Evolutionary conservation across 768 basidiomycete species (phyloP).

Genomic region (Tulasnella sp.): DNA sequence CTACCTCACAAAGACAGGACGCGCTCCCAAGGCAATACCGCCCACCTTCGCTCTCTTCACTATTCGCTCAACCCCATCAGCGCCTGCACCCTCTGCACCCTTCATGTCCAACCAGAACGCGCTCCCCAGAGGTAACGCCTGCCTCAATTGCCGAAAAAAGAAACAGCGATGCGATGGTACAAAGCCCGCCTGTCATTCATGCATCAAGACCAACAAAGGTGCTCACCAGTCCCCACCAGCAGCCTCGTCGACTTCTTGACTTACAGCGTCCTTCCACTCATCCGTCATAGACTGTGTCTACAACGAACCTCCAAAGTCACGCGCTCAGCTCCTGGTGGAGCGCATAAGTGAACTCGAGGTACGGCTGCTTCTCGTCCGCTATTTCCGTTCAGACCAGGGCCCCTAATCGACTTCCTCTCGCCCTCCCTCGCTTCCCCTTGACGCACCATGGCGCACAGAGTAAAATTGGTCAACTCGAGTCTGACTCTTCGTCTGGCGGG

Average conservation of each 20-base stretch:
- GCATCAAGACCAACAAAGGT: constrained; percentile 32
- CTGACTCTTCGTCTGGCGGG: constrained; percentile 30
- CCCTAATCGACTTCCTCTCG: neutral
- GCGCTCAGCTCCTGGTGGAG: constrained; percentile 29
- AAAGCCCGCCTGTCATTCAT: constrained; percentile 30
- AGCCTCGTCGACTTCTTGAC: constrained; percentile 2
- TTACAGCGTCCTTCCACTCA: neutral
- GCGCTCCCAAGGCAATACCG: constrained; percentile 4
- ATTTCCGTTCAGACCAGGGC: constrained; percentile 14
- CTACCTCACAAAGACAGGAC: constrained; percentile 4
- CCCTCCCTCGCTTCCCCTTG: neutral
- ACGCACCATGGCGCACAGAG: constrained; percentile 6
- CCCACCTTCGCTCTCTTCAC: constrained; percentile 7
- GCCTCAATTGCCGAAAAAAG: constrained; percentile 33
- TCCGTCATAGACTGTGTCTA: constrained; percentile 29
- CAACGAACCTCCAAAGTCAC: constrained; percentile 26
- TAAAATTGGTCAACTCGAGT: constrained; percentile 22
- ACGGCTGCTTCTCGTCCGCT: neutral
- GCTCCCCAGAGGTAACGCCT: constrained; percentile 31
- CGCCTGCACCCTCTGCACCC: constrained; percentile 16
- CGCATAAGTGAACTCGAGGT: constrained; percentile 31
- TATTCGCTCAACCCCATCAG: constrained; percentile 14
- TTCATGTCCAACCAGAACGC: constrained; percentile 18
- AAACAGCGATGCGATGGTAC: constrained; percentile 31
- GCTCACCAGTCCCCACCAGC: constrained; percentile 15